A percentile compares a stretch with the other conserved stretches of the same genome.
phyloP scores from a whole-genome alignment of 768 basidiomycete genomes.

The Chalciporus pseudorubinellus region DNA sequence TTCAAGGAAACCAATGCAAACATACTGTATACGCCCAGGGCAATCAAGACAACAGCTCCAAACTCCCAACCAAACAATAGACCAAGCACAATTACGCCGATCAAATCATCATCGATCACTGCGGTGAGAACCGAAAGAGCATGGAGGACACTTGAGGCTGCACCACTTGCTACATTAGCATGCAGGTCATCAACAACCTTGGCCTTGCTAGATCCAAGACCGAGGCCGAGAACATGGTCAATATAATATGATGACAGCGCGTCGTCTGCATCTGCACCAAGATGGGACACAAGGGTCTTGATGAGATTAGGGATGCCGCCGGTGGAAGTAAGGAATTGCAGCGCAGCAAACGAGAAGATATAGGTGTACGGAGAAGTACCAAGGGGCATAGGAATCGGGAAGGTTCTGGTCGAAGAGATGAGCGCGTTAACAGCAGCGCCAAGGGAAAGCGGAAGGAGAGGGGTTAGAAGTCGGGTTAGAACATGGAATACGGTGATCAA shows the following conservation, averaged over 20 bases:
- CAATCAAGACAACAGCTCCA: constrained; percentile 62
- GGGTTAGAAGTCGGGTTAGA: constrained; percentile 73
- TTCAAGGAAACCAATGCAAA: background rate
- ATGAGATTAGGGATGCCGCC: constrained; percentile 73
- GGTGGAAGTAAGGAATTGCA: constrained; percentile 74
- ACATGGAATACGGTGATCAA: constrained; percentile 70
- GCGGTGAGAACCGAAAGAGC: constrained; percentile 65
- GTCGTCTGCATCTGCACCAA: constrained; percentile 86
- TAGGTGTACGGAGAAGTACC: constrained; percentile 62
- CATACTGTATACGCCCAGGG: constrained; percentile 73
- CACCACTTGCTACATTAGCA: constrained; percentile 1
- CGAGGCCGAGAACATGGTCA: constrained; percentile 84
- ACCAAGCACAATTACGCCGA: constrained; percentile 69
- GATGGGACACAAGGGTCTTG: constrained; percentile 77
- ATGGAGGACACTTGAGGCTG: constrained; percentile 17
- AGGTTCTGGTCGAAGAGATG: constrained; percentile 10
- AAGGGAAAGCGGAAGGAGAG: constrained; percentile 67
- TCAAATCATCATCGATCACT: constrained; percentile 73
- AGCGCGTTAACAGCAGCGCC: constrained; percentile 40
- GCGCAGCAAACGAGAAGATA: constrained; percentile 61
- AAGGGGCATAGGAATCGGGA: constrained; percentile 21
- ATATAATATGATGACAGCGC: constrained; percentile 61
- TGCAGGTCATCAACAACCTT: constrained; percentile 66
- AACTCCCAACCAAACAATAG: constrained; percentile 64
- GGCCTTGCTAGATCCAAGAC: constrained; percentile 77